A percentile compares a stretch with the other conserved stretches of the same genome.
These are phyloP conservation scores for Leucogyrophana mollusca DNA, from an alignment of 768 basidiomycete genomes.

Conservation along the genomic window DNA sequence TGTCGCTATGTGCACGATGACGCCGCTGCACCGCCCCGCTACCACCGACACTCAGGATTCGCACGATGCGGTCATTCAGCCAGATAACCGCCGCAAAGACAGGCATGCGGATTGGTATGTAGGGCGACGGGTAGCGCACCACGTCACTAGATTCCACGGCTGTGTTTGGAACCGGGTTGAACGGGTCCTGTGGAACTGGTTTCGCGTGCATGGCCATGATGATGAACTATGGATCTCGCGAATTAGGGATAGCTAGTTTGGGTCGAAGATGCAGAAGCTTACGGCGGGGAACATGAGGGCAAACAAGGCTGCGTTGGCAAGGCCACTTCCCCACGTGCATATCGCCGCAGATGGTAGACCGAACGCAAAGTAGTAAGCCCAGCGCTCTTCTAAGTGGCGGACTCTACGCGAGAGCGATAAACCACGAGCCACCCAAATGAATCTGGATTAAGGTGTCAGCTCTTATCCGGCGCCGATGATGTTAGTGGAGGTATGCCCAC, in stretches of 20 bases:
- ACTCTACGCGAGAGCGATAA: conserved; percentile 67
- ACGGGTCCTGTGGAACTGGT: conserved; percentile 76
- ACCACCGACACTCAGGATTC: conserved; percentile 56
- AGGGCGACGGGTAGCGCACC: conserved; percentile 69
- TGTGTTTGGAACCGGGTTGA: conserved; percentile 46
- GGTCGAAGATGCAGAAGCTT: conserved; percentile 23
- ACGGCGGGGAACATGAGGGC: conserved; percentile 81
- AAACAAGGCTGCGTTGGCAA: conserved; percentile 82
- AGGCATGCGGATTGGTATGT: conserved; percentile 76
- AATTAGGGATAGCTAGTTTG: conserved; percentile 4
- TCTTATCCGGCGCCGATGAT: conserved; percentile 8
- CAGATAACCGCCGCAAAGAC: conserved; percentile 73
- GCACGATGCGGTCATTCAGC: conserved; percentile 71
- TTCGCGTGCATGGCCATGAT: conserved; percentile 81
- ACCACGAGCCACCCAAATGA: conserved; percentile 76
- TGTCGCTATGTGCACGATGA: conserved; percentile 42
- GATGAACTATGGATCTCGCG: conserved; percentile 58
- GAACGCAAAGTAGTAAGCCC: conserved; percentile 87
- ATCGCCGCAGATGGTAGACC: conserved; percentile 75
- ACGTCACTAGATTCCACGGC: conserved; percentile 33
- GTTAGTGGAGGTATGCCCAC: conserved; percentile 38
- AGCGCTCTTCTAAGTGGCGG: conserved; percentile 79
- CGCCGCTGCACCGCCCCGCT: conserved; percentile 17
- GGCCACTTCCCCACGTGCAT: conserved; percentile 69
- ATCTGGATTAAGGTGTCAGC: conserved; percentile 42